A percentile compares a stretch with the other conserved stretches of the same genome.
These are phyloP conservation scores for Agrocybe praecox DNA, from an alignment of 768 basidiomycete species.

Conservation along the genomic window DNA sequence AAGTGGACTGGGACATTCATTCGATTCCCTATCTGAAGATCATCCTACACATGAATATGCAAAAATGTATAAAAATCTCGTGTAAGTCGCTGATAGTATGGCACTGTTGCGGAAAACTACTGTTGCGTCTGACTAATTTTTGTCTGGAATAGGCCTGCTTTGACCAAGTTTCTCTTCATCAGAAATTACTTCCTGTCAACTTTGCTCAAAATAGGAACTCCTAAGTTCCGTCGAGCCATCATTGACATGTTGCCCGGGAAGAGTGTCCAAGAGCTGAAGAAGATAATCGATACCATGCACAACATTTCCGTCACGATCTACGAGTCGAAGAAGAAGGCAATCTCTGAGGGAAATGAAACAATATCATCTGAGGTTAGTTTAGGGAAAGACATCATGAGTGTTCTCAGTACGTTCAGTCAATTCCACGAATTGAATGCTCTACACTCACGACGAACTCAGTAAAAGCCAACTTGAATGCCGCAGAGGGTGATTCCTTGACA, in stretches of 20 bases:
- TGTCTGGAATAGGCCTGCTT: background rate
- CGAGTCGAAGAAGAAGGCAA: slow-evolving; percentile 34
- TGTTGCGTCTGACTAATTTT: too few relatives aligned
- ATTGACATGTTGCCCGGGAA: slow-evolving; percentile 34
- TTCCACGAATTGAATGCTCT: background rate
- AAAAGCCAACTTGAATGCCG: slow-evolving; percentile 35
- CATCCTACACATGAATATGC: slow-evolving; percentile 29
- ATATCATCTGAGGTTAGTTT: slow-evolving; percentile 31
- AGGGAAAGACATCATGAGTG: slow-evolving; percentile 48
- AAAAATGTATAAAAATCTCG: slow-evolving; percentile 28
- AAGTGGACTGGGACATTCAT: slow-evolving; percentile 44
- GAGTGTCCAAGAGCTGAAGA: slow-evolving; percentile 29
- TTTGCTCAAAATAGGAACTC: slow-evolving; percentile 25
- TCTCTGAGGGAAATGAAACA: slow-evolving; percentile 34
- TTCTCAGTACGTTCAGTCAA: slow-evolving; percentile 36
- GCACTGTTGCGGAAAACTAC: too few relatives aligned
- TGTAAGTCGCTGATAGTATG: slow-evolving; percentile 19
- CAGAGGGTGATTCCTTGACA: slow-evolving; percentile 31
- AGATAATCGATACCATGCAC: slow-evolving; percentile 36
- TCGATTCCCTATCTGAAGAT: slow-evolving; percentile 37
- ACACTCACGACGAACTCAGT: slow-evolving; percentile 25
- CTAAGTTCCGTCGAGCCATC: slow-evolving; percentile 31
- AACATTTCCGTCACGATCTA: slow-evolving; percentile 35
- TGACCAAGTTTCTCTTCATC: background rate
- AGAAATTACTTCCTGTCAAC: slow-evolving; percentile 15